phyloP scores from a whole-genome alignment of 2,329 filamentous ascomycete species.

The Dryadomyces quercivorus region DNA sequence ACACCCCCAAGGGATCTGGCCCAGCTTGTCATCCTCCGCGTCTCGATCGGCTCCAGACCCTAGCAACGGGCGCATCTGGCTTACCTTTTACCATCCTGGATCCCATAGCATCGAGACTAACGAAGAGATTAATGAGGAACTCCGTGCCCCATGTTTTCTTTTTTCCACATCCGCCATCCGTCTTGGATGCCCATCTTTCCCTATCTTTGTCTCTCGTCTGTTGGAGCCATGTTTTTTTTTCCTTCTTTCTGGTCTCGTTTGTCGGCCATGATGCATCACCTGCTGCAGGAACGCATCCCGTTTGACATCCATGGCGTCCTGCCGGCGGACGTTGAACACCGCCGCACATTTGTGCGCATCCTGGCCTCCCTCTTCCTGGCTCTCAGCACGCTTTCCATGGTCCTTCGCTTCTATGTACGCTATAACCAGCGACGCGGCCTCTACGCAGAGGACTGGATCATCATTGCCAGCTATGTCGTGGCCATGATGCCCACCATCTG shows the following conservation, averaged over 20 bases:
- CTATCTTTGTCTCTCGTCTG: not conserved
- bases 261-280: not conserved
- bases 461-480: not conserved
- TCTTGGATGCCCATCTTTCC: not conserved
- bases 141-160: not conserved
- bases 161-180: not conserved
- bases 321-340: not conserved
- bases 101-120: no score
- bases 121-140: no score
- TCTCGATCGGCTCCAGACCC: no score
- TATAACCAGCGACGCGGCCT: not conserved
- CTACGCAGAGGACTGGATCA: not conserved
- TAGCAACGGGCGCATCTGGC: no score
- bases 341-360: not conserved
- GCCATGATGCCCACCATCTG: not conserved
- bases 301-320: not conserved
- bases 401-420: not conserved
- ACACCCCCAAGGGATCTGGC: no score
- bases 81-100: no score
- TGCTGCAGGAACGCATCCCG: not conserved
- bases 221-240: not conserved
- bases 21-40: no score
- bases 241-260: no score
- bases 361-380: not conserved
- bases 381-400: not conserved